Evolutionary conservation across 352 stramenopile genomes (phyloP), one percentile per base, ranked within the genome.

Genomic region (Globisporangium spiculum): DNA sequence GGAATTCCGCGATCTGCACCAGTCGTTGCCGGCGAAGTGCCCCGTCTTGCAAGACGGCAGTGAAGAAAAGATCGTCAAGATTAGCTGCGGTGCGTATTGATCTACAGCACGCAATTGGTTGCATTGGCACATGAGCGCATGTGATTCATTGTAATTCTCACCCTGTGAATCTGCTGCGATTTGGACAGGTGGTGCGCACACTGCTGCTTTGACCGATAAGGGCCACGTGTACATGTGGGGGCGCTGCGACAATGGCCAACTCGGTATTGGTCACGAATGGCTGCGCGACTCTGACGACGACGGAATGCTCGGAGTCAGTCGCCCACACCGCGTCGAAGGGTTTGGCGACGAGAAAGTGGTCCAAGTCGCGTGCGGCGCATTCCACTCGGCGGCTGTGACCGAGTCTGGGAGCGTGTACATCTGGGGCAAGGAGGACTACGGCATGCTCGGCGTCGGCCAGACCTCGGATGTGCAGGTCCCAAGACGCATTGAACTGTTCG

Each of bases 351-450:
- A 93, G 53, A 89, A 89, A 62, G 83, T 93, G 18, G 80, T 92
- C 7, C 87, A 93, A 67, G 84, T 95, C 57, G 84, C 87, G 24
- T 93, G 85, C 12, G 87, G 87, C 32, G 87, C 87, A 10, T 95
- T 95, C 72, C 87, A 95, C 74, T 89, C 87, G 34, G 87, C 87
- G 22, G 87, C 84, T 55, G 80, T 95, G 57, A 93, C 84, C 2
- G 82, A 88, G 9, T 75, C 80, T 5, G 87, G 85, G 27, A 67
- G 67, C 18, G 79, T 95, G 8, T 95, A 85, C 79, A 89, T 92
- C 53, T 95, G 87, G 87, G 84, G 84, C 58, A 94, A 95, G 75
- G 87, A 95, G 60, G 89, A 96, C 73, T 93, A 93, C 63, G 89
- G 89, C 46, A 94, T 96, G 88, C 83, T 96, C 20, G 87, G 87